Evolutionary conservation across 2,329 filamentous ascomycete genomes (phyloP).

Genomic region (Daldinia sp.): DNA sequence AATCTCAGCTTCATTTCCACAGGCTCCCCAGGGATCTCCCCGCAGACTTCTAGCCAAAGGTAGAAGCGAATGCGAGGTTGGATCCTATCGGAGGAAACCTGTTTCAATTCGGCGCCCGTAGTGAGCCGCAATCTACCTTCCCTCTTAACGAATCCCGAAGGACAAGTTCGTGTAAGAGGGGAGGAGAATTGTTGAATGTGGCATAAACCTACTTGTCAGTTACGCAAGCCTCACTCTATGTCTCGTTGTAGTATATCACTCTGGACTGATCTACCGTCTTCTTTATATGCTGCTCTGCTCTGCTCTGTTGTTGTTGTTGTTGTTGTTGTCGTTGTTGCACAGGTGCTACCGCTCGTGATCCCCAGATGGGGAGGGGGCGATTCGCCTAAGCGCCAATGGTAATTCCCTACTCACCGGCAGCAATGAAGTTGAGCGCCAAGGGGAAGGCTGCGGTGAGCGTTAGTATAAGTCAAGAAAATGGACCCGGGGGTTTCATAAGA

Average conservation of each 20-base stretch:
- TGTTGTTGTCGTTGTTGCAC: conserved; percentile 15
- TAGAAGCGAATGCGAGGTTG: conserved; percentile 58
- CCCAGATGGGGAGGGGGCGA: conserved; percentile 52
- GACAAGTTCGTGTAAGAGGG: conserved; percentile 22
- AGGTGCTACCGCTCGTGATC: conserved; percentile 73
- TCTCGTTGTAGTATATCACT: conserved; percentile 30
- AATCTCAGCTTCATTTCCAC: conserved; percentile 85
- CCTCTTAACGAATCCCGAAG: conserved; percentile 25
- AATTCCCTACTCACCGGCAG: conserved; percentile 82
- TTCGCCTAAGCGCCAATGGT: conserved; percentile 47
- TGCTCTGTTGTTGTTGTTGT: background rate
- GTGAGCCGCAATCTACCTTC: conserved; percentile 73
- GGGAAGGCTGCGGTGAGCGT: conserved; percentile 72
- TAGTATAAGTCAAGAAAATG: conserved; percentile 44
- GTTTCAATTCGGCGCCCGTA: conserved; percentile 82
- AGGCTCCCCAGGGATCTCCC: conserved; percentile 56
- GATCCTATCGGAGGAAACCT: conserved; percentile 56
- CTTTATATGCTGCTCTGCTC: conserved; percentile 10
- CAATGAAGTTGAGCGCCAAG: conserved; percentile 89
- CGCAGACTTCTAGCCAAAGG: conserved; percentile 27
- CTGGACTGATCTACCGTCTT: conserved; percentile 6
- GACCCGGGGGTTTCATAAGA: conserved; percentile 24
- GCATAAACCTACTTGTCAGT: conserved; percentile 60
- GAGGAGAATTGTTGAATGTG: conserved; percentile 55
- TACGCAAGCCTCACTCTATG: conserved; percentile 47